Evolutionary conservation across 2,329 filamentous ascomycete genomes (phyloP).

Genomic region (Phialemoniopsis sp.): DNA sequence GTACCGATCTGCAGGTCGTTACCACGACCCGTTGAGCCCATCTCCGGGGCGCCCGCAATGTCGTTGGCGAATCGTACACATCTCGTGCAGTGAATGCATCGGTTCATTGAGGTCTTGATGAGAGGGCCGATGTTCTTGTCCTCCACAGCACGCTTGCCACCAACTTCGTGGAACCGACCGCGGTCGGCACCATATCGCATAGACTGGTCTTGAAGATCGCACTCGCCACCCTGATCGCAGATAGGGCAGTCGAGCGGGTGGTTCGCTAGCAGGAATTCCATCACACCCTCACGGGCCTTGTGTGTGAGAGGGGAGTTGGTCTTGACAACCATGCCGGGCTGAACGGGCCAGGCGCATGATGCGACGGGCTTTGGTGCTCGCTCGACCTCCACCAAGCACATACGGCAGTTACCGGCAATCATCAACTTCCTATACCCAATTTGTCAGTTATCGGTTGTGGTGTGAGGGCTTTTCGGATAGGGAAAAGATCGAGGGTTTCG

Average conservation of each 20-base stretch:
- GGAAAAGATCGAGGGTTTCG: constrained; percentile 18
- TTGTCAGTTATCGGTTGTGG: constrained; percentile 32
- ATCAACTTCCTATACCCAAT: constrained; percentile 72
- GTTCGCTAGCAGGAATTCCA: constrained; percentile 97
- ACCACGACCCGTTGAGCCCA: constrained; percentile 90
- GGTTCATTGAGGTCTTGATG: constrained; percentile 99
- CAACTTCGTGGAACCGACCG: constrained; percentile 93
- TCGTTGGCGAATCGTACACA: constrained; percentile 98
- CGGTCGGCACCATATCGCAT: constrained; percentile 97
- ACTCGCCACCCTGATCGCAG: constrained; percentile 98
- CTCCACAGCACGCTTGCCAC: constrained; percentile 95
- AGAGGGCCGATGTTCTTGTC: constrained; percentile 99
- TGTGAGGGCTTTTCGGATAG: constrained; percentile 1
- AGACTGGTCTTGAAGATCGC: constrained; percentile 97
- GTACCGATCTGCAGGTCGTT: constrained; percentile 98
- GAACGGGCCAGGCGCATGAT: constrained; percentile 97
- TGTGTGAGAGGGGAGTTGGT: constrained; percentile 94
- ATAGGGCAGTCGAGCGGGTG: constrained; percentile 95
- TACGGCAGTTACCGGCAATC: constrained; percentile 99
- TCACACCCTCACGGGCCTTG: constrained; percentile 97
- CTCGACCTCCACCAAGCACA: constrained; percentile 99
- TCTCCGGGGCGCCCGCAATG: constrained; percentile 89
- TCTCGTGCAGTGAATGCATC: constrained; percentile 98
- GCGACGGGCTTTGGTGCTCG: constrained; percentile 93
- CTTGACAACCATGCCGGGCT: constrained; percentile 98